Percentiles rank a stretch among this genome's conserved stretches.
Evolutionary conservation across 208 protist genomes (phyloP).

Genomic region (Angomonas ambiguus): DNA sequence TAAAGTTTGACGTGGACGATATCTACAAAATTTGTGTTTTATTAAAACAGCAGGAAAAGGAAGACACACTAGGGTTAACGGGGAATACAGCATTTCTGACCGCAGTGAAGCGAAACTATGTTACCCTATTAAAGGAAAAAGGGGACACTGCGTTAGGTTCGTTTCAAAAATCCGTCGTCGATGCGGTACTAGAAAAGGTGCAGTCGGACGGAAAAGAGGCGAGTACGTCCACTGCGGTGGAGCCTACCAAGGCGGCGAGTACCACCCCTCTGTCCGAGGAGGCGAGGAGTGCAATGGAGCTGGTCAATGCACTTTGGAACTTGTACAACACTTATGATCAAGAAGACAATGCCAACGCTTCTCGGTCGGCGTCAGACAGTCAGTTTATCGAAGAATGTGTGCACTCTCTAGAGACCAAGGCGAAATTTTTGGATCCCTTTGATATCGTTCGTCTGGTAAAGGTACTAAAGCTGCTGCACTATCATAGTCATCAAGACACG

Average conservation of each 20-base stretch:
- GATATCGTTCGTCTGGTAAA: conserved; percentile 32
- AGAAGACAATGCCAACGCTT: background rate
- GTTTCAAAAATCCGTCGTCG: conserved; percentile 53
- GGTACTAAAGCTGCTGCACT: conserved; percentile 51
- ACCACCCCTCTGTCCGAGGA: background rate
- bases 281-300: background rate
- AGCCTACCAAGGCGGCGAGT: background rate
- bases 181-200: conserved; percentile 19
- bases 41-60: conserved; percentile 25
- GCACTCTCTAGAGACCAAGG: background rate
- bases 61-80: conserved; percentile 36
- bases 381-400: background rate
- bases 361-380: background rate
- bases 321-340: background rate
- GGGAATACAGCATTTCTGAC: conserved; percentile 26
- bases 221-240: background rate
- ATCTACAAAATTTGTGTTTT: conserved; percentile 25
- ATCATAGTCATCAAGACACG: conserved; percentile 68
- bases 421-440: background rate
- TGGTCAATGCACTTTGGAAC: background rate
- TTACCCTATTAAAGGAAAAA: too few relatives aligned
- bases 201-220: background rate
- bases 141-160: conserved; percentile 22
- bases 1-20: conserved; percentile 20
- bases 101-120: too few relatives aligned